phyloP scores from a whole-genome alignment of 1,284 basidiomycete species.

The Bjerkandera adusta region DNA sequence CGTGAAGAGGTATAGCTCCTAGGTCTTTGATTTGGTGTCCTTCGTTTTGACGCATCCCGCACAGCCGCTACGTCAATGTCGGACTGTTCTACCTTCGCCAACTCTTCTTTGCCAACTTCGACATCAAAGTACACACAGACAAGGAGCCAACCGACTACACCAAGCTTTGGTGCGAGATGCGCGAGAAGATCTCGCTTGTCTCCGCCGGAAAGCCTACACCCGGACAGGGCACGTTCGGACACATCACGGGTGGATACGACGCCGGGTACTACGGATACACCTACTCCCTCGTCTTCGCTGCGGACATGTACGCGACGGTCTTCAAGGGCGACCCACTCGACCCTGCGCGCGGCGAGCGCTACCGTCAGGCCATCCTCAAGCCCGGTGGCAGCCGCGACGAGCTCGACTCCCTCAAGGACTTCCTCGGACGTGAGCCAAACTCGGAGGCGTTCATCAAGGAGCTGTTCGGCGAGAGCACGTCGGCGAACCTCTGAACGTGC shows the following conservation, averaged over 20 bases:
- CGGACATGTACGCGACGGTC: conserved; percentile 80
- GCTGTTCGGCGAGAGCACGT: conserved; percentile 42
- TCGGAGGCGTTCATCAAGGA: conserved; percentile 75
- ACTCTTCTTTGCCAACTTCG: conserved; percentile 80
- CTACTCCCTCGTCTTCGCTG: conserved; percentile 74
- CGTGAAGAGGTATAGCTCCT: conserved; percentile 58
- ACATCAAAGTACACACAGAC: conserved; percentile 73
- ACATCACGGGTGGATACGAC: conserved; percentile 75
- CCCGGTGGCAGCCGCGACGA: conserved; percentile 61
- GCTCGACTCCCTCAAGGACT: conserved; percentile 49
- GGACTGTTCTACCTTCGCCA: conserved; percentile 80
- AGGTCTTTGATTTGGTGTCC: not conserved
- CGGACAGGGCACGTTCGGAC: conserved; percentile 70
- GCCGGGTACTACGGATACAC: conserved; percentile 82
- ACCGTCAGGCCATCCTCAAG: conserved; percentile 52
- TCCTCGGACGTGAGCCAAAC: no score
- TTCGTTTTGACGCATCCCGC: not conserved
- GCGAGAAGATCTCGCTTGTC: conserved; percentile 66
- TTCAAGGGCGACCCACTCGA: conserved; percentile 77
- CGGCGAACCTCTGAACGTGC: conserved; percentile 5
- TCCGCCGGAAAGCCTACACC: conserved; percentile 58
- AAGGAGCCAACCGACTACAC: conserved; percentile 69
- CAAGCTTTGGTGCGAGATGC: conserved; percentile 67
- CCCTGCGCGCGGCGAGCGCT: conserved; percentile 53
- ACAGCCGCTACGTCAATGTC: conserved; percentile 76